Evolutionary conservation across 805 yeast genomes (phyloP).

Genomic region (baker's yeast (Saccharomyces cerevisiae)): DNA sequence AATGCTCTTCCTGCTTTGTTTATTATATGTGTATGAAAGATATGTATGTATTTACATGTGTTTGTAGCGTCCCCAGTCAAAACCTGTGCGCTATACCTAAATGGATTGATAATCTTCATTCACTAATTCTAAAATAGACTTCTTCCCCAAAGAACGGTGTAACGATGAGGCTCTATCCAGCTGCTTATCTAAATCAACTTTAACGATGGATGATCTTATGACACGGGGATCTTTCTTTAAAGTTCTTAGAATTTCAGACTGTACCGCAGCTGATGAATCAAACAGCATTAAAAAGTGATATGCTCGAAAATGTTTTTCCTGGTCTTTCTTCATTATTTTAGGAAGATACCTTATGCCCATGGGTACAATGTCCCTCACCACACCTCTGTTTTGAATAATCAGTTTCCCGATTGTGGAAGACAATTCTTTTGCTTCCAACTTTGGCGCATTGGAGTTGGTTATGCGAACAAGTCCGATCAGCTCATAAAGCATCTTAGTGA

Average conservation of each 20-base stretch:
- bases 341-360: slow-evolving; percentile 77
- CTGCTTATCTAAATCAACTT: slow-evolving; percentile 44
- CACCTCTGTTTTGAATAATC: slow-evolving; percentile 84
- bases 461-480: slow-evolving; percentile 83
- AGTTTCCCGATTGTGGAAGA: slow-evolving; percentile 70
- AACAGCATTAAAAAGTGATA: slow-evolving; percentile 79
- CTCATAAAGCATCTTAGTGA: slow-evolving; percentile 68
- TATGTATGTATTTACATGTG: neutral
- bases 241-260: slow-evolving; percentile 73
- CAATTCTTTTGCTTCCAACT: slow-evolving; percentile 55
- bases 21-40: neutral
- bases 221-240: slow-evolving; percentile 85
- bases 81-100: neutral
- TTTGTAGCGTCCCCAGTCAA: neutral
- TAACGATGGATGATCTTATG: slow-evolving; percentile 66
- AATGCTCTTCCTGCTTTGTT: neutral
- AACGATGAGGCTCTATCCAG: slow-evolving; percentile 53
- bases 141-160: slow-evolving; percentile 34
- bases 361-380: slow-evolving; percentile 74
- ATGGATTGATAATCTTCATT: slow-evolving; percentile 6
- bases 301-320: slow-evolving; percentile 85
- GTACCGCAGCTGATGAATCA: slow-evolving; percentile 80
- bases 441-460: slow-evolving; percentile 43
- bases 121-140: slow-evolving; percentile 19
- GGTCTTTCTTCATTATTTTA: slow-evolving; percentile 71